phyloP scores from a whole-genome alignment of 2,329 filamentous ascomycete species.

The Xylaria sp. region DNA sequence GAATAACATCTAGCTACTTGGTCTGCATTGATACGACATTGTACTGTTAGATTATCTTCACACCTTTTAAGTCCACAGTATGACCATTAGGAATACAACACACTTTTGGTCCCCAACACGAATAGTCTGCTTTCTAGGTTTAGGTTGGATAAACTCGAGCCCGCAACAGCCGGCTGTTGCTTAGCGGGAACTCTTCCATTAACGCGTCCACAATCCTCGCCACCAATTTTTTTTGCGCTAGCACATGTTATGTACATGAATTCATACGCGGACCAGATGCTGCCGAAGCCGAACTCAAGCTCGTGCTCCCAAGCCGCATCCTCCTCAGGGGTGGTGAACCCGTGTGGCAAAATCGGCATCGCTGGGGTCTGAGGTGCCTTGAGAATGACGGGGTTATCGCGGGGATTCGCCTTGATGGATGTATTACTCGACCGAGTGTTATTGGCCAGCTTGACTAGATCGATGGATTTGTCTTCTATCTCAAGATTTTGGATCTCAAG shows the following conservation, averaged over 20 bases:
- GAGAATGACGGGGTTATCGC: not conserved
- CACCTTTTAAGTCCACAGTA: too few species aligned
- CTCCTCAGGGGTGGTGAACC: not conserved
- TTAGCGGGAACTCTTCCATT: not conserved
- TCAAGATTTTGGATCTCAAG: not conserved
- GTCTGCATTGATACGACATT: too few species aligned
- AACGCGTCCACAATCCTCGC: not conserved
- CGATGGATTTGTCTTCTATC: not conserved
- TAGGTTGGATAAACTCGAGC: too few species aligned
- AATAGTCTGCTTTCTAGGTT: too few species aligned
- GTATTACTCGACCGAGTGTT: not conserved
- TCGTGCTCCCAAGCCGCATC: not conserved
- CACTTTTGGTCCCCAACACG: too few species aligned
- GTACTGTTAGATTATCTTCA: too few species aligned
- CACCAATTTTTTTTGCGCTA: not conserved
- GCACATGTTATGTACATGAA: not conserved
- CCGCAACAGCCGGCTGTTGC: too few species aligned
- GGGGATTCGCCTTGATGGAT: not conserved
- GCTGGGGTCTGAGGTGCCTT: not conserved
- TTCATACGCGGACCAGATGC: constrained; percentile 8
- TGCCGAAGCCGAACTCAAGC: not conserved
- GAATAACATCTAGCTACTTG: too few species aligned
- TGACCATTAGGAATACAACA: too few species aligned
- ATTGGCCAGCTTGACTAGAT: not conserved
- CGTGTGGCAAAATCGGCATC: not conserved